Evolutionary conservation across 805 yeast species (phyloP), one percentile per base, ranked within the genome.

Genomic region (Metschnikowia cubensis): DNA sequence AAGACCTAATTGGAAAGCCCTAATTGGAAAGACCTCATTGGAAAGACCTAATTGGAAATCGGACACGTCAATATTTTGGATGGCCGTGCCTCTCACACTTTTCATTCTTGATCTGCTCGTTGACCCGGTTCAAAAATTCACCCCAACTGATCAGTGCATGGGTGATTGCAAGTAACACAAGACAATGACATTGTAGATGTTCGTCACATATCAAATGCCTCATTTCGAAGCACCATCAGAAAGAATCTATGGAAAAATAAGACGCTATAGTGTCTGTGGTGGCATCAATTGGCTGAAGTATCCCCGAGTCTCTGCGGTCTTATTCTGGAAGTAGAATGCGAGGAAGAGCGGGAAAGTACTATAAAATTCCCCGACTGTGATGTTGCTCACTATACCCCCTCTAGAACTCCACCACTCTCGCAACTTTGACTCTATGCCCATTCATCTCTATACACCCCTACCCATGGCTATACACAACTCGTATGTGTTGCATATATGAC

Each of bases 1-100:
- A n/a, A n/a, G n/a, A n/a, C n/a, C n/a, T n/a, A n/a, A n/a, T n/a
- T n/a, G n/a, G n/a, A n/a, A n/a, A n/a, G n/a, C n/a, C n/a, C n/a
- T 25, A 25, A 25, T 25, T 25, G 29, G 29, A 25, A 10, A 25
- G 29, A 22, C 29, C 34, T 2, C 14, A n/a, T n/a, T n/a, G n/a
- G n/a, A n/a, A n/a, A n/a, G n/a, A n/a, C n/a, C n/a, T n/a, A n/a
- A n/a, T n/a, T n/a, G n/a, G n/a, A n/a, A 42, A n/a, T 42, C 45
- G 14, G 35, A 46, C 5, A 40, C 41, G 11, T 52, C 66, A 35
- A 64, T 44, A 58, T 76, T 79, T 55, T 79, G 80, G 48, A 81
- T 69, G 3, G 82, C 77, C 57, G 81, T 75, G 1, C 85, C 85
- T 46, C 73, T 73, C 11, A 81, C 81, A 82, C 51, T 74, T 73